Evolutionary conservation across 495 filamentous ascomycete genomes (phyloP).

Genomic region (Talaromyces adpressus): DNA sequence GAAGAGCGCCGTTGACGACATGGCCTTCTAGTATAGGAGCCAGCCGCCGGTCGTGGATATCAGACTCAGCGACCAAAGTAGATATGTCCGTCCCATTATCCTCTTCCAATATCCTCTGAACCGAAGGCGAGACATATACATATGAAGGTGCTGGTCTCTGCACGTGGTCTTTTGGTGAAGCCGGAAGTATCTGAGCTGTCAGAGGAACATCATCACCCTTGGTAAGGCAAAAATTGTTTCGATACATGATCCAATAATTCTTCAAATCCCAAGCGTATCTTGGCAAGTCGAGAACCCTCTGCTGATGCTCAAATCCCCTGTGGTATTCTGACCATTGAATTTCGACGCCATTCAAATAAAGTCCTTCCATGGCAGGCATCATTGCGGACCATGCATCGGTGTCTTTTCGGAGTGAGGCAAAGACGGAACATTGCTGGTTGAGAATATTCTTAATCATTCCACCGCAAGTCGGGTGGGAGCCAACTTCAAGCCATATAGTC

Average conservation of each 20-base stretch:
- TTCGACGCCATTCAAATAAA: constrained; percentile 59
- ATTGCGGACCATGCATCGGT: constrained; percentile 59
- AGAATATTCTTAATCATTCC: constrained; percentile 64
- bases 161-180: constrained; percentile 17
- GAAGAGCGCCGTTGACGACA: constrained; percentile 55
- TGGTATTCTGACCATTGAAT: constrained; percentile 76
- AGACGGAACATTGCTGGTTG: constrained; percentile 44
- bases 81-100: constrained; percentile 45
- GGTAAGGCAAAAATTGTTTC: constrained; percentile 46
- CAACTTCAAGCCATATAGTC: constrained; percentile 54
- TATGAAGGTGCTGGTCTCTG: constrained; percentile 20
- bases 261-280: constrained; percentile 72
- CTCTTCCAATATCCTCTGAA: constrained; percentile 57
- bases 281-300: constrained; percentile 60
- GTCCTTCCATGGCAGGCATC: constrained; percentile 45
- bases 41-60: constrained; percentile 54
- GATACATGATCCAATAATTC: constrained; percentile 77
- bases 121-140: constrained; percentile 42
- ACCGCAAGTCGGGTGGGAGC: constrained; percentile 61
- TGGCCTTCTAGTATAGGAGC: constrained; percentile 58
- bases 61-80: constrained; percentile 57
- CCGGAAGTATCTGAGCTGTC: constrained; percentile 2
- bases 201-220: constrained; percentile 26
- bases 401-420: constrained; percentile 50
- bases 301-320: constrained; percentile 55